Evolutionary conservation across 1,284 basidiomycete genomes (phyloP).

Genomic region (Tilletia horrida): DNA sequence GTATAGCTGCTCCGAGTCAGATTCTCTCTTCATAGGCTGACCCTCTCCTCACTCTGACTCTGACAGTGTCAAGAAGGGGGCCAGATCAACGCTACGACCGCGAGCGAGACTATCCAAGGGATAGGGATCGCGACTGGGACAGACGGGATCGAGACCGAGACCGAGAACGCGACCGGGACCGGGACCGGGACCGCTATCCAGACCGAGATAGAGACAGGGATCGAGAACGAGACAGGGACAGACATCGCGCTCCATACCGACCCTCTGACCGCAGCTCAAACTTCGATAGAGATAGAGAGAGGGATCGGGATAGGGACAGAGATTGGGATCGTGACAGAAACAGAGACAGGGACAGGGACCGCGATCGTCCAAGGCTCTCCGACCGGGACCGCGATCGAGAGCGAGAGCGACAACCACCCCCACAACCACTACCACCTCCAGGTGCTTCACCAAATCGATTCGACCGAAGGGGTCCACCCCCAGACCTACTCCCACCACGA

Average conservation of each 20-base stretch:
- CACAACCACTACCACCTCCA: not conserved
- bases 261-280: too few species aligned
- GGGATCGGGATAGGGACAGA: not conserved
- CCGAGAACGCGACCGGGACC: not conserved
- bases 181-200: not conserved
- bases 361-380: not conserved
- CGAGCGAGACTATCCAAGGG: not conserved
- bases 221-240: not conserved
- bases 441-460: too few species aligned
- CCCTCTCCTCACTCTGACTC: not conserved
- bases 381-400: not conserved
- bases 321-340: not conserved
- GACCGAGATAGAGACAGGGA: not conserved
- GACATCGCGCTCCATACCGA: too few species aligned
- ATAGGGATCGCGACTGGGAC: not conserved
- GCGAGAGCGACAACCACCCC: not conserved
- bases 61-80: not conserved
- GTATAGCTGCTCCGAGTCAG: too few species aligned
- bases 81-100: not conserved
- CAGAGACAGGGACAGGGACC: not conserved
- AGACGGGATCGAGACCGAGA: constrained; percentile 1
- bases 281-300: not conserved
- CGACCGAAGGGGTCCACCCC: too few species aligned
- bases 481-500: too few species aligned
- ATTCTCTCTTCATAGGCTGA: too few species aligned